phyloP scores from a whole-genome alignment of 495 filamentous ascomycete genomes.

The Podospora anserina region DNA sequence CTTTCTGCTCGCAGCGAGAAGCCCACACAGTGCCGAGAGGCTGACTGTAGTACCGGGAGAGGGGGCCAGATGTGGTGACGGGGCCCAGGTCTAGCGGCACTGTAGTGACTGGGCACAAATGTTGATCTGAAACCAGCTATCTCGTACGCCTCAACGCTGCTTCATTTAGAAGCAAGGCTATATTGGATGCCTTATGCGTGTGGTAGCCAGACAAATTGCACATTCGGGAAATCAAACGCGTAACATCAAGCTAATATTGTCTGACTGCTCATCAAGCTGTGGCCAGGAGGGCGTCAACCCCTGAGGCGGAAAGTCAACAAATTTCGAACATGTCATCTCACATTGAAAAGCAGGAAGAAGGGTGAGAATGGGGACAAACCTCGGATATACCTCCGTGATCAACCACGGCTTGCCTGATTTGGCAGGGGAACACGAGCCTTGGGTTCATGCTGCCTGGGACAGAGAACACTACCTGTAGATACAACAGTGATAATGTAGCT shows the following conservation, averaged over 20 bases:
- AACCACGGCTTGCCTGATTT: not conserved
- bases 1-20: not conserved
- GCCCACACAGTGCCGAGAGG: not conserved
- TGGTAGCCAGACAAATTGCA: too few species aligned
- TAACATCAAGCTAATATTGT: too few species aligned
- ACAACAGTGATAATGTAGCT: not conserved
- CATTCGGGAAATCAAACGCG: too few species aligned
- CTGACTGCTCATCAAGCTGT: too few species aligned
- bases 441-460: not conserved
- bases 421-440: not conserved
- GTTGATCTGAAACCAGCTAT: not conserved
- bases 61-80: not conserved
- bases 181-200: too few species aligned
- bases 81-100: too few species aligned
- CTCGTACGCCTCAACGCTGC: too few species aligned
- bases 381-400: not conserved
- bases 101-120: not conserved
- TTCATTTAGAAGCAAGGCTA: too few species aligned
- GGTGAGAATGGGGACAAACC: not conserved
- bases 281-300: too few species aligned
- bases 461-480: not conserved
- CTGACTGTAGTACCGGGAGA: not conserved
- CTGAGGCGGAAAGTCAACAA: too few species aligned
- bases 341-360: not conserved
- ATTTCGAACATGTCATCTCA: not conserved